A percentile compares a stretch with the other conserved stretches of the same genome.
Evolutionary conservation across 495 filamentous ascomycete genomes (phyloP).

Genomic region (Penicillium antarcticum): DNA sequence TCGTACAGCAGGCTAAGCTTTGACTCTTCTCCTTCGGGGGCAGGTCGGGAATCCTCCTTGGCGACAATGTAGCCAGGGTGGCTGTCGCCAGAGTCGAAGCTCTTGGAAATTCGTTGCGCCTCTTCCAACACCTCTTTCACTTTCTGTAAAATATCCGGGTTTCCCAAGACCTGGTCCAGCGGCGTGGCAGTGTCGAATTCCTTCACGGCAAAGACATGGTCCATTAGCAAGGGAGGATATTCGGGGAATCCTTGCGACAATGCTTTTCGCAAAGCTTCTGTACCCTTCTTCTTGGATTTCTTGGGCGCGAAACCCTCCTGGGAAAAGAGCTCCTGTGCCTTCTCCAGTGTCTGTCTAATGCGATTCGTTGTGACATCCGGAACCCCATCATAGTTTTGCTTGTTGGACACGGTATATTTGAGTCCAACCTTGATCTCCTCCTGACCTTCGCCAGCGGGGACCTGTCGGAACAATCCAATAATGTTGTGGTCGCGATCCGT

Average conservation of each 20-base stretch:
- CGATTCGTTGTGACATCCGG: constrained; percentile 71
- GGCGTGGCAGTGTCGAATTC: constrained; percentile 63
- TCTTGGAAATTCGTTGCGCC: constrained; percentile 52
- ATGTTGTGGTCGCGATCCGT: constrained; percentile 79
- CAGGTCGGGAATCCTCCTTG: constrained; percentile 50
- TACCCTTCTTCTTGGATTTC: constrained; percentile 77
- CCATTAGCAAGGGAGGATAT: constrained; percentile 79
- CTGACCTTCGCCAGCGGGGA: constrained; percentile 66
- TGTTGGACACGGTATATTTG: constrained; percentile 74
- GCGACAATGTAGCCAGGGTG: constrained; percentile 82
- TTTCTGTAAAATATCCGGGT: constrained; percentile 58
- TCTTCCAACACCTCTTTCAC: constrained; percentile 64
- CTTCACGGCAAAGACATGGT: constrained; percentile 72
- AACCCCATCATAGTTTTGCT: constrained; percentile 76
- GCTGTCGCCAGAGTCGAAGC: constrained; percentile 25
- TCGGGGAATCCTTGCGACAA: constrained; percentile 81
- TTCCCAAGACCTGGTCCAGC: constrained; percentile 63
- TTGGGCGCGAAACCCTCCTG: constrained; percentile 52
- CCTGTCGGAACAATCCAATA: constrained; percentile 74
- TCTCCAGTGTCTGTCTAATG: constrained; percentile 64
- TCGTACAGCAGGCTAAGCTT: constrained; percentile 69
- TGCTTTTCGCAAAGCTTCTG: constrained; percentile 72
- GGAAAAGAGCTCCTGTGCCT: constrained; percentile 54
- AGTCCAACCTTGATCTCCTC: constrained; percentile 71
- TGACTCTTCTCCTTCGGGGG: constrained; percentile 35